phyloP scores from a whole-genome alignment of 2,329 filamentous ascomycete genomes.

The Aureobasidium sp. region DNA sequence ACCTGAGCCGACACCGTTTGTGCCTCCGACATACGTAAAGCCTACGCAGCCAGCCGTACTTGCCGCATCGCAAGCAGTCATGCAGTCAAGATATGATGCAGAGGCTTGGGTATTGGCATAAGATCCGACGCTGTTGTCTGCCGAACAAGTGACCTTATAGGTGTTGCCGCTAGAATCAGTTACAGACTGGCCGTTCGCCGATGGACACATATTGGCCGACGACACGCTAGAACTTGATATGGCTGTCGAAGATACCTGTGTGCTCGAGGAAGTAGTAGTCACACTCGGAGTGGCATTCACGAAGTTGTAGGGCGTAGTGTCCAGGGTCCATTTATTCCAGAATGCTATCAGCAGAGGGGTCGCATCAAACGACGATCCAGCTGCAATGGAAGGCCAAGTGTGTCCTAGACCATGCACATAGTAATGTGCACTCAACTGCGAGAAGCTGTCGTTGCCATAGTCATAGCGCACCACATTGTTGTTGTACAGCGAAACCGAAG shows the following conservation, averaged over 20 bases:
- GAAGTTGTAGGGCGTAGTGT: slow-evolving; percentile 14
- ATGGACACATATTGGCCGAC: slow-evolving; percentile 16
- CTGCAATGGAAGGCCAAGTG: slow-evolving; percentile 33
- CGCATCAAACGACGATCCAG: slow-evolving; percentile 17
- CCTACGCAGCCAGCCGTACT: slow-evolving; percentile 12
- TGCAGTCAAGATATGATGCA: slow-evolving; percentile 17
- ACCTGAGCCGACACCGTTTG: slow-evolving; percentile 15
- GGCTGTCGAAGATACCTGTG: slow-evolving; percentile 7
- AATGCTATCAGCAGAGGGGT: slow-evolving; percentile 22
- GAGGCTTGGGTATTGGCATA: slow-evolving; percentile 14
- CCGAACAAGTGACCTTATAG: slow-evolving; percentile 15
- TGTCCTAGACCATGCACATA: slow-evolving; percentile 34
- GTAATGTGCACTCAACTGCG: slow-evolving; percentile 34
- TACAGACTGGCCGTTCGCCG: neutral
- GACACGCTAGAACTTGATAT: slow-evolving; percentile 15
- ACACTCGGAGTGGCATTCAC: neutral
- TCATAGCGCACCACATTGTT: slow-evolving; percentile 27
- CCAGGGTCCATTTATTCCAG: slow-evolving; percentile 21
- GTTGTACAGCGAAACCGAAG: slow-evolving; percentile 23
- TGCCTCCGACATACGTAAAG: slow-evolving; percentile 18
- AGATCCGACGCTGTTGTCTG: slow-evolving; percentile 15
- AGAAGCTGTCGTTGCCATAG: slow-evolving; percentile 17
- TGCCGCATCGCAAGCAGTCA: slow-evolving; percentile 17
- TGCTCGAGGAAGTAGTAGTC: neutral
- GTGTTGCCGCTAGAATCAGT: neutral